These are phyloP conservation scores for Fraxinus velutina DNA, from an alignment of 305 asterid species.

Conservation along the genomic window DNA sequence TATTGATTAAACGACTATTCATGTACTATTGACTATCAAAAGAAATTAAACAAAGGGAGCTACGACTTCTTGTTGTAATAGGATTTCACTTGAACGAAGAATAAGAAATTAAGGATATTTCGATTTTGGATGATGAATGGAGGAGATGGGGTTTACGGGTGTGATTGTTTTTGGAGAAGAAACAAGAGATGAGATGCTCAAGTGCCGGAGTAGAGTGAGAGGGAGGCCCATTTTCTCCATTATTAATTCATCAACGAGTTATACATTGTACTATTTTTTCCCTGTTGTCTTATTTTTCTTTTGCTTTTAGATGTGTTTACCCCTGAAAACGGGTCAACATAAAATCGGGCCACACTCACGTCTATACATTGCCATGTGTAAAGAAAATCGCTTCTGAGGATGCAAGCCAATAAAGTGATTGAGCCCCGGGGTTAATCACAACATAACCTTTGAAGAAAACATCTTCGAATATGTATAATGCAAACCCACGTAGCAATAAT, in stretches of 20 bases:
- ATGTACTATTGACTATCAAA: background rate
- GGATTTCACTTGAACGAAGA: background rate
- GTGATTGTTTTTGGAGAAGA: slow-evolving; percentile 20
- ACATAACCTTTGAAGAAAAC: too few relatives aligned
- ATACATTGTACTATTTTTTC: background rate
- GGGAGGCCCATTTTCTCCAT: slow-evolving; percentile 38
- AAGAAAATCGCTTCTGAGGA: too few relatives aligned
- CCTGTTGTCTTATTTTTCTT: too few relatives aligned
- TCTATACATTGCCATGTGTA: too few relatives aligned
- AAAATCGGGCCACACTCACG: too few relatives aligned
- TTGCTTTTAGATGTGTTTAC: too few relatives aligned
- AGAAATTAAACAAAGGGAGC: background rate
- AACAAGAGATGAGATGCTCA: slow-evolving; percentile 23
- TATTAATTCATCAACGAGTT: slow-evolving; percentile 25
- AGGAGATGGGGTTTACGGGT: background rate
- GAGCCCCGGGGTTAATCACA: too few relatives aligned
- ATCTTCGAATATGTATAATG: too few relatives aligned
- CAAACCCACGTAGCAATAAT: too few relatives aligned
- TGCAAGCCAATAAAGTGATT: too few relatives aligned
- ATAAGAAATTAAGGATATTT: background rate
- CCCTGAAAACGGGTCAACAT: too few relatives aligned
- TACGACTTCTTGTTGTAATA: background rate
- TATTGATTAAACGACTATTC: background rate
- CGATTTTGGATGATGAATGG: background rate
- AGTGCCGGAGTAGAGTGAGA: slow-evolving; percentile 22